Evolutionary conservation across 1,284 basidiomycete genomes (phyloP).

Genomic region (Marasmius tenuissimus): DNA sequence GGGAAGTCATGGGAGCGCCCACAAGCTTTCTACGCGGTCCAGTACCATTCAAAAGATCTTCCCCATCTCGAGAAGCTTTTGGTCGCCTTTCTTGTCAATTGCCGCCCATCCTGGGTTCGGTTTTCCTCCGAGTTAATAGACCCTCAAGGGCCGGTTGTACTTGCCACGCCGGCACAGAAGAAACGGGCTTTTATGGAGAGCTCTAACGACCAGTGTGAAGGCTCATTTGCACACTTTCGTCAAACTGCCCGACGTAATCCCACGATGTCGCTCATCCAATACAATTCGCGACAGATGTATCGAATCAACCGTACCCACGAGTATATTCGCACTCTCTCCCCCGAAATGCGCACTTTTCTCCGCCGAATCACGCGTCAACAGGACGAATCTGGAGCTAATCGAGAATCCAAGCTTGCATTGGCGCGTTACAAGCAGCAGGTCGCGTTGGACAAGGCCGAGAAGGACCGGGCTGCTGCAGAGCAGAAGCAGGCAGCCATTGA

Average conservation of each 20-base stretch:
- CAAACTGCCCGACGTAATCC: background rate
- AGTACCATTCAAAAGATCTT: background rate
- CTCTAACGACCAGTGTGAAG: slow-evolving; percentile 16
- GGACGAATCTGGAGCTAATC: slow-evolving; percentile 11
- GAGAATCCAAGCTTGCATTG: slow-evolving; percentile 1
- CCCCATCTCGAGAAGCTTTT: slow-evolving; percentile 2
- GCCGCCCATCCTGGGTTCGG: no score
- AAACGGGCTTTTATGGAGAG: slow-evolving; percentile 13
- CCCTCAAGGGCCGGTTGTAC: background rate
- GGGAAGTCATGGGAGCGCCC: slow-evolving; percentile 4
- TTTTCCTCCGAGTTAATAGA: slow-evolving; percentile 8
- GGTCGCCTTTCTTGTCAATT: background rate
- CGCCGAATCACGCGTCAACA: slow-evolving; percentile 5
- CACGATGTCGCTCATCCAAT: slow-evolving; percentile 12
- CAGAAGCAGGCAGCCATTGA: background rate
- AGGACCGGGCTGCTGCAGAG: background rate
- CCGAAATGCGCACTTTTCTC: slow-evolving; percentile 6
- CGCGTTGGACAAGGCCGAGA: background rate
- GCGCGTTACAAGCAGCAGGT: slow-evolving; percentile 8
- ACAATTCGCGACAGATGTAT: slow-evolving; percentile 17
- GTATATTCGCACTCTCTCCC: background rate
- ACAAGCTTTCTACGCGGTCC: slow-evolving; percentile 4
- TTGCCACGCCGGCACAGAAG: slow-evolving; percentile 9
- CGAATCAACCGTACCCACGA: slow-evolving; percentile 14
- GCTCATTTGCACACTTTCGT: slow-evolving; percentile 5